Conservation (phyloP, 2,329 filamentous ascomycete species). For the Penicillium corylophilum region DNA sequence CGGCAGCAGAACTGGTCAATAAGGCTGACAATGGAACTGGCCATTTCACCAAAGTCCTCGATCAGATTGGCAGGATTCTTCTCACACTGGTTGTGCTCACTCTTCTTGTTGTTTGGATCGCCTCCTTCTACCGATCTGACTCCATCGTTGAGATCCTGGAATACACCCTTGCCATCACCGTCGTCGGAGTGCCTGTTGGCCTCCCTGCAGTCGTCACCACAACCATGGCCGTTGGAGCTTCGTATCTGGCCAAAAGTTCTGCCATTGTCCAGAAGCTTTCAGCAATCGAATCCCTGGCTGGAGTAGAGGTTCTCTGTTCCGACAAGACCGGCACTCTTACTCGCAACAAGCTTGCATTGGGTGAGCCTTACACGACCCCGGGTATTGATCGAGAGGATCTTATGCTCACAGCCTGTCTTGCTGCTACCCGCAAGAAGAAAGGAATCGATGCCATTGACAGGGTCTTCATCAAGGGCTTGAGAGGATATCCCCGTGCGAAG, state of each 20-base stretch:
- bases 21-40: slow-evolving; percentile 71
- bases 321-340: slow-evolving; percentile 93
- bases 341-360: slow-evolving; percentile 88
- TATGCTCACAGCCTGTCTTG: slow-evolving; percentile 87
- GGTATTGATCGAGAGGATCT: slow-evolving; percentile 84
- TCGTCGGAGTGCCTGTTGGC: slow-evolving; percentile 90
- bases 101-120: slow-evolving; percentile 79
- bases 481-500: slow-evolving; percentile 81
- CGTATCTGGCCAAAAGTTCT: slow-evolving; percentile 88
- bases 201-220: slow-evolving; percentile 90
- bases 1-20: slow-evolving; percentile 80
- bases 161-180: slow-evolving; percentile 85
- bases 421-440: slow-evolving; percentile 91
- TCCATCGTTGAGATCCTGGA: slow-evolving; percentile 73
- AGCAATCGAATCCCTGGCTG: slow-evolving; percentile 86
- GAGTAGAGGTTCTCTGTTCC: slow-evolving; percentile 90
- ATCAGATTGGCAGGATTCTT: slow-evolving; percentile 79
- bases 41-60: slow-evolving; percentile 89
- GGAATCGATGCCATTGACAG: slow-evolving; percentile 94
- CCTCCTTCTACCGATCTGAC: slow-evolving; percentile 85
- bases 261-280: slow-evolving; percentile 91
- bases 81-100: slow-evolving; percentile 78
- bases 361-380: slow-evolving; percentile 78
- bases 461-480: slow-evolving; percentile 84
- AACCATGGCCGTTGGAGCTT: slow-evolving; percentile 90